Base-by-base conservation (phyloP, 2,329 filamentous ascomycete genomes). In the Fusarium nelsonii region DNA sequence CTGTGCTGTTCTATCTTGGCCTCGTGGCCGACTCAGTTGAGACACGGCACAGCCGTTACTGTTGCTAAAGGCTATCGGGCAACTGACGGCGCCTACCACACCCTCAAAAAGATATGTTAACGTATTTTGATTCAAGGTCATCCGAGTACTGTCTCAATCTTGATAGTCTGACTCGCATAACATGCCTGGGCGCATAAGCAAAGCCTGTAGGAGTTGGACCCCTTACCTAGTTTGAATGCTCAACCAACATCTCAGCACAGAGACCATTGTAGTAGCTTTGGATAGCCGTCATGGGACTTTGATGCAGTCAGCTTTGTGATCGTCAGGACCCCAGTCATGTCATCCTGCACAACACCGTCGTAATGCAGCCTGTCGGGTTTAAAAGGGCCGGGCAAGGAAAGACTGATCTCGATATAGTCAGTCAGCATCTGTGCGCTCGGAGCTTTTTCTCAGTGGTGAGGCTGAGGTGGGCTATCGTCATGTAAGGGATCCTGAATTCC, bases 11-110 rank as follows among this genome's bases (percentile, higher is more conserved):
- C 39, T 50, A 28, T 50, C 33, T 50, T 50, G 48, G 33, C 48
- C n/a, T 37, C 20, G 18, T 45, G 49, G 40, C 32, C 18, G 37
- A 54, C 39, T 44, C 36, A 18, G 33, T 54, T 46, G 45, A 65
- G 59, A 64, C 54, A 67, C 56, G 23, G 48, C 51, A 69, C 34
- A 46, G 41, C 44, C 26, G 20, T 43, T 53, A 18, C 26, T 65
- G 34, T 43, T 50, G 28, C 34, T 46, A 41, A 41, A 50, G 41
- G 30, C 34, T 39, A 26, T 30, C n/a, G 10, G 16, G 41, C 41
- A 58, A 23, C 12, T 23, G 14, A 12, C 12, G 6, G 33, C 40
- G 14, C 12, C 14, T 37, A 50, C 11, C n/a, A 43, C 34, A 60
- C 12, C 50, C n/a, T 9, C 16, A 14, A 54, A 54, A 41, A 63